Evolutionary conservation across 2,329 filamentous ascomycete genomes (phyloP).

Genomic region (Akanthomyces uredinophilus): DNA sequence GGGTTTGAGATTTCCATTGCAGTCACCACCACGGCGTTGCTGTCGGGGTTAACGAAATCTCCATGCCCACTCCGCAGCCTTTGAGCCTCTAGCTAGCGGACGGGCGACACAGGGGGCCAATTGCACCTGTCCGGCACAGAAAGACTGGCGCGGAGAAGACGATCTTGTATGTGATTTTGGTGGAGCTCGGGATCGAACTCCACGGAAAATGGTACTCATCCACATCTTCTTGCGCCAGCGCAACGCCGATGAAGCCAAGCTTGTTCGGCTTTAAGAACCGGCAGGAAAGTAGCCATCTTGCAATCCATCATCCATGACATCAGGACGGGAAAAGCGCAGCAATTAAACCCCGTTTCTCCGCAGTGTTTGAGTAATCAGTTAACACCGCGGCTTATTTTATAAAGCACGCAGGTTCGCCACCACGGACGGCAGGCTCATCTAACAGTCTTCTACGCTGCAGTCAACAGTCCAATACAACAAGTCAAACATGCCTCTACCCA

Average conservation of each 20-base stretch:
- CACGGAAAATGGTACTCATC: neutral
- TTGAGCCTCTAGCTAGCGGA: no score
- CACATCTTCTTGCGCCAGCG: neutral
- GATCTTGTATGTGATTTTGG: neutral
- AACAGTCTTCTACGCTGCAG: neutral
- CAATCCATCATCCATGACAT: slow-evolving; percentile 2
- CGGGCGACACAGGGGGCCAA: neutral
- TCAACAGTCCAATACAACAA: neutral
- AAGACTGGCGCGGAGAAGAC: neutral
- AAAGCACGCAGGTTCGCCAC: neutral
- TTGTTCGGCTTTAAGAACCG: slow-evolving; percentile 5
- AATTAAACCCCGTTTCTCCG: neutral
- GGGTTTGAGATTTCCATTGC: neutral
- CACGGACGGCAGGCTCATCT: neutral
- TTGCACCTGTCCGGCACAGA: neutral
- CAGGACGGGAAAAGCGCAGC: neutral
- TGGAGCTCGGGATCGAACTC: neutral
- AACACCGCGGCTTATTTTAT: neutral
- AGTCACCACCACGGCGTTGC: no score
- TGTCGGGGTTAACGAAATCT: neutral
- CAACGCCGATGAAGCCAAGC: neutral
- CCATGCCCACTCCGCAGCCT: neutral
- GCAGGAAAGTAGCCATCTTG: neutral
- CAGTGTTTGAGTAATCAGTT: neutral
- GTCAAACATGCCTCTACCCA: slow-evolving; percentile 10